phyloP scores from a whole-genome alignment of 1,284 basidiomycete species.

The Microbotryum scabiosae region DNA sequence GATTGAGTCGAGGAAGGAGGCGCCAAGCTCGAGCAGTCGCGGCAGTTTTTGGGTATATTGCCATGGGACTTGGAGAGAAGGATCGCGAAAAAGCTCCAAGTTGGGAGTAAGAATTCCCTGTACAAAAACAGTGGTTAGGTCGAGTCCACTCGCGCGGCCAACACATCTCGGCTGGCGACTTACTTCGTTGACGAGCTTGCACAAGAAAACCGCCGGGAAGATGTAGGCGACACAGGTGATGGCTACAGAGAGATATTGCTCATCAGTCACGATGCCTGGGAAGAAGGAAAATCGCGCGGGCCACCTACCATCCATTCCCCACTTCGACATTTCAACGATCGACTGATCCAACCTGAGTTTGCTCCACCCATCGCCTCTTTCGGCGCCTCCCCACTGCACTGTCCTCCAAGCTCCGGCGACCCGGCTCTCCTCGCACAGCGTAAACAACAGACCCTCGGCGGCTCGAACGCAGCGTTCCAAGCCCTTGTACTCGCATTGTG shows the following conservation, averaged over 20 bases:
- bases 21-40: slow-evolving; percentile 29
- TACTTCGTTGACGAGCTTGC: slow-evolving; percentile 30
- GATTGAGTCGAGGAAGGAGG: slow-evolving; percentile 29
- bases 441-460: slow-evolving; percentile 26
- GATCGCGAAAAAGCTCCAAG: slow-evolving; percentile 17
- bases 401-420: slow-evolving; percentile 23
- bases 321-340: slow-evolving; percentile 21
- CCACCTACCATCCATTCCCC: slow-evolving; percentile 18
- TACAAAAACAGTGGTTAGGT: too few relatives aligned
- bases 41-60: slow-evolving; percentile 28
- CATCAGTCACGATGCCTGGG: background rate
- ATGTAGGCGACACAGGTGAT: slow-evolving; percentile 27
- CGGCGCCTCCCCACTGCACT: slow-evolving; percentile 30
- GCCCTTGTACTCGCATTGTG: slow-evolving; percentile 24
- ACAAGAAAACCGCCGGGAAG: slow-evolving; percentile 28
- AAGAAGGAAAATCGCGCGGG: slow-evolving; percentile 3
- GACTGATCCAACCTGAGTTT: slow-evolving; percentile 26
- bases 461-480: slow-evolving; percentile 16
- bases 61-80: slow-evolving; percentile 22
- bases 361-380: slow-evolving; percentile 25
- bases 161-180: background rate
- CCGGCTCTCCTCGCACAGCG: slow-evolving; percentile 24
- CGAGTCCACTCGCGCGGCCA: background rate
- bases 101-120: slow-evolving; percentile 28
- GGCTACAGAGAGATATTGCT: background rate